Conservation (phyloP, 768 basidiomycete species). For the Lactarius sanguifluus region DNA sequence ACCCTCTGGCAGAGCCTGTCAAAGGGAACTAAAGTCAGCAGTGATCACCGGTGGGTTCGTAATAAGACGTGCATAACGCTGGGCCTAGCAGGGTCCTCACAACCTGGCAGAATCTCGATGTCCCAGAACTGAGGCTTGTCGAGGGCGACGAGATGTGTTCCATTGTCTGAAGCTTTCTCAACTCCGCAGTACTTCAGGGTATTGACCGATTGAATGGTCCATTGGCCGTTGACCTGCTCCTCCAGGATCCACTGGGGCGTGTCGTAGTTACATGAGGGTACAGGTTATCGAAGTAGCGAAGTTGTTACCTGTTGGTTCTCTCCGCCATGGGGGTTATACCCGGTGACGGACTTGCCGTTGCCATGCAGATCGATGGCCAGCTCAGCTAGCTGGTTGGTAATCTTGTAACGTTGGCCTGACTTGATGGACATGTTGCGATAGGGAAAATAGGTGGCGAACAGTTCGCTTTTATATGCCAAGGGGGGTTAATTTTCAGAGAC, state of each 20-base stretch:
- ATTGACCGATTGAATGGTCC: background rate
- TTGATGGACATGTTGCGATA: background rate
- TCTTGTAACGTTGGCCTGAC: background rate
- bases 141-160: background rate
- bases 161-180: background rate
- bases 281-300: background rate
- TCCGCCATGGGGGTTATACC: background rate
- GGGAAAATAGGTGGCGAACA: background rate
- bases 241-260: background rate
- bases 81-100: background rate
- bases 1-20: background rate
- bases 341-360: background rate
- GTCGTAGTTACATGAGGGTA: background rate
- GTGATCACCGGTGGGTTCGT: background rate
- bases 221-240: background rate
- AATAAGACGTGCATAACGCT: background rate
- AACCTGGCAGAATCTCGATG: background rate
- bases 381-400: background rate
- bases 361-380: background rate
- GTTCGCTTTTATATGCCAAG: background rate
- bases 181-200: background rate
- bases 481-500: too few species aligned
- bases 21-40: background rate
- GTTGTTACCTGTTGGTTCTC: background rate
- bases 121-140: background rate